Evolutionary conservation across 2,329 filamentous ascomycete species (phyloP).

Genomic region (Pseudopithomyces maydicus): DNA sequence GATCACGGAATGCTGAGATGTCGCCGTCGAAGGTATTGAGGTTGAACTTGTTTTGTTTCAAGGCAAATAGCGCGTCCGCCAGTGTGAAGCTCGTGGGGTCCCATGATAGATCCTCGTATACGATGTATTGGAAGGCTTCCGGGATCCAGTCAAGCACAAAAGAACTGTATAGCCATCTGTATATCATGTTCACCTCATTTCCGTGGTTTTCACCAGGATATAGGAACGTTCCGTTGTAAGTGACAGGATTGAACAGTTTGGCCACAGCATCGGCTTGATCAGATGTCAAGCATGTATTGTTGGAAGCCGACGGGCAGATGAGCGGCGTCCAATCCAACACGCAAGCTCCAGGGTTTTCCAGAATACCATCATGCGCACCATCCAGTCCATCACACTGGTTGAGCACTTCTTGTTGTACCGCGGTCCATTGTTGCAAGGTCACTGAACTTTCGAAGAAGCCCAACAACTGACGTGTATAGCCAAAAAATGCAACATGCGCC

Average conservation of each 20-base stretch:
- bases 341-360: constrained; percentile 48
- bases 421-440: constrained; percentile 45
- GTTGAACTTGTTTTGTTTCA: constrained; percentile 21
- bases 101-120: constrained; percentile 48
- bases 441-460: constrained; percentile 41
- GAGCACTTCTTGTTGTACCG: constrained; percentile 48
- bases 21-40: constrained; percentile 17
- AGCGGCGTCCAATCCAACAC: constrained; percentile 17
- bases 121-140: constrained; percentile 51
- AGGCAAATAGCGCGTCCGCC: constrained; percentile 34
- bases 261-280: constrained; percentile 28
- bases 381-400: constrained; percentile 58
- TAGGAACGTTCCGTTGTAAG: constrained; percentile 6
- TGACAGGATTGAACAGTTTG: constrained; percentile 28
- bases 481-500: constrained; percentile 37
- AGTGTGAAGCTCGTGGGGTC: constrained; percentile 41
- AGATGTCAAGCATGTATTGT: constrained; percentile 30
- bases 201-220: constrained; percentile 10
- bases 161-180: constrained; percentile 35
- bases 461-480: constrained; percentile 29
- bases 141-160: constrained; percentile 29
- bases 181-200: constrained; percentile 6
- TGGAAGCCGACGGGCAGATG: constrained; percentile 10
- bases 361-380: constrained; percentile 54
- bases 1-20: constrained; percentile 20